Base-by-base conservation (phyloP, 75 land plant species). In the Pinus tabuliformis region DNA sequence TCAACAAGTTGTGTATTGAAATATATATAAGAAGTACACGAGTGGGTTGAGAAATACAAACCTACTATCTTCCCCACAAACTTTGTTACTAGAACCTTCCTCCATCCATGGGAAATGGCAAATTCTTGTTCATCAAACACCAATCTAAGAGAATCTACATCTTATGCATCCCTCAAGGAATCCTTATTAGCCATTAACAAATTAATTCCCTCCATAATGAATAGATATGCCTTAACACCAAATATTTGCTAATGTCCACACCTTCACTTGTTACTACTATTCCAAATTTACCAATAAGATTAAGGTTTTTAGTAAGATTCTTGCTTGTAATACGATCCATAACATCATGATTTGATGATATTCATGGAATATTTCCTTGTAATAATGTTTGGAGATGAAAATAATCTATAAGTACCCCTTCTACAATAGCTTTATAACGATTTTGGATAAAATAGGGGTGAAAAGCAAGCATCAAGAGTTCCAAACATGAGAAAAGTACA, bases 321-420 rank as follows among this genome's bases (percentile, higher is more conserved):
- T 76, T 78, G 33, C 70, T 62, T 9, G 62, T 79, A 73, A 86
- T 83, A 56, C 82, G 84, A 75, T 83, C 68, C 0, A 59, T 11
- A 39, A 82, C 62, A 91, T 86, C 89, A 88, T 81, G 24, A 24
- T 60, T 21, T 78, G 75, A 52, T 85, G 85, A 1, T 56, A 79
- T 68, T 86, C 45, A 16, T 76, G 62, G 70, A 81, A 86, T 21
- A 73, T 37, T n/a, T 81, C 73, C 12, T 84, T 87, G 0, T 88
- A 83, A 58, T 86, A 78, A 63, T 86, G 88, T 0, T 87, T 56
- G 2, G 87, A 77, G 45, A 90, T 77, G 45, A 74, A 58, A 18
- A 92, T 86, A 57, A 90, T 62, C 82, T 92, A 91, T 77, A 92
- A 91, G 16, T 90, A 81, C n/a, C 85, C 87, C 60, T 79, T 83